Conservation (phyloP, 2,329 filamentous ascomycete genomes). For the Apiospora marii region DNA sequence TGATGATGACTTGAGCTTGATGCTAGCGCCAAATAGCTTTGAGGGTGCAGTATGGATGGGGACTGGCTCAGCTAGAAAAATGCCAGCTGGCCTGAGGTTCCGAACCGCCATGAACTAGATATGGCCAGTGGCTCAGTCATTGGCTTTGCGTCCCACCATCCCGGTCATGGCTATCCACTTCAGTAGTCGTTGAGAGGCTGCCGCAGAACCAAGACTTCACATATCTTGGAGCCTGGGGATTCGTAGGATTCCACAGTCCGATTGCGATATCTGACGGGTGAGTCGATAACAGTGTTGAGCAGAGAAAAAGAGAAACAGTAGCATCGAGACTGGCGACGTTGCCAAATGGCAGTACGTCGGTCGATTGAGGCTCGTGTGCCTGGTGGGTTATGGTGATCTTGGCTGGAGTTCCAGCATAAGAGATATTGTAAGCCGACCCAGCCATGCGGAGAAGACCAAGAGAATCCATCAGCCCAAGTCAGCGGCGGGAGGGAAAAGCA, state of each 20-base stretch:
- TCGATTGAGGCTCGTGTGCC: background rate
- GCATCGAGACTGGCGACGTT: background rate
- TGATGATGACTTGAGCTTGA: background rate
- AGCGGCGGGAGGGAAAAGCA: background rate
- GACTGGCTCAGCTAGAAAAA: constrained; percentile 13
- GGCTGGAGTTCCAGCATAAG: background rate
- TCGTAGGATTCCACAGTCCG: background rate
- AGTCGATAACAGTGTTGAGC: background rate
- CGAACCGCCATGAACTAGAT: constrained; percentile 1
- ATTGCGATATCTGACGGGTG: background rate
- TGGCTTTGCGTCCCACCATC: background rate
- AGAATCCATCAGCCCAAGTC: background rate
- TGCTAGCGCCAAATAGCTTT: constrained; percentile 3
- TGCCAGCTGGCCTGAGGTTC: background rate
- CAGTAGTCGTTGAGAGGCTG: background rate
- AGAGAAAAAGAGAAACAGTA: background rate
- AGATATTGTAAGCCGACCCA: constrained; percentile 8
- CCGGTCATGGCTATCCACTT: background rate
- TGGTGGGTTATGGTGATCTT: background rate
- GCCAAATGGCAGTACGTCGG: background rate
- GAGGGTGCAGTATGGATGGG: background rate
- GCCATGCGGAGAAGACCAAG: background rate
- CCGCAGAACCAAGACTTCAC: background rate
- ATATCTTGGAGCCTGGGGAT: background rate
- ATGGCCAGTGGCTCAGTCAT: background rate